Percentiles rank a stretch among this genome's conserved stretches.
Evolutionary conservation across 257 asterid genomes (phyloP).

Genomic region (Solanum arcanum): DNA sequence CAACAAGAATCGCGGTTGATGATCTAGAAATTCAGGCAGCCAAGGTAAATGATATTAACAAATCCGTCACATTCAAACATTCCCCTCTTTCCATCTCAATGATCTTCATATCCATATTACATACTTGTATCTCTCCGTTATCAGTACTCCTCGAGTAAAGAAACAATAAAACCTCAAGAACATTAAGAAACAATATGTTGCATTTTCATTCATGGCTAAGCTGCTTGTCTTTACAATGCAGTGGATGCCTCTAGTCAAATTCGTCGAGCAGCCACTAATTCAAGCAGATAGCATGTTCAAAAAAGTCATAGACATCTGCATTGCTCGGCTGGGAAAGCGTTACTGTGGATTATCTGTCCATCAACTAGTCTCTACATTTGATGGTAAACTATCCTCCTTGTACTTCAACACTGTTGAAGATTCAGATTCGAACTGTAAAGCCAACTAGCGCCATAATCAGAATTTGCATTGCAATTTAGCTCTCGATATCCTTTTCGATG

Average conservation of each 20-base stretch:
- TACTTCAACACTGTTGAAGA: conserved; percentile 58
- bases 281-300: conserved; percentile 75
- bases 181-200: background rate
- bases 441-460: conserved; percentile 10
- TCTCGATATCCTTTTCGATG: background rate
- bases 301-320: conserved; percentile 57
- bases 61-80: background rate
- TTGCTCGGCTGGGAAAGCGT: conserved; percentile 47
- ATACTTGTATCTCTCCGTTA: conserved; percentile 8
- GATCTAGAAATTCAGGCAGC: conserved; percentile 78
- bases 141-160: conserved; percentile 6
- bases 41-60: conserved; percentile 31
- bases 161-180: background rate
- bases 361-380: conserved; percentile 63
- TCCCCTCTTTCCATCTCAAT: background rate
- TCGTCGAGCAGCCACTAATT: conserved; percentile 52
- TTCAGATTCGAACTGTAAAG: conserved; percentile 28
- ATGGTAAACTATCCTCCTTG: conserved; percentile 54
- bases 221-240: conserved; percentile 6
- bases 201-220: background rate
- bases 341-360: conserved; percentile 76
- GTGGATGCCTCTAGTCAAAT: conserved; percentile 85
- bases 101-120: background rate
- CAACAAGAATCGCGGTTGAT: conserved; percentile 49
- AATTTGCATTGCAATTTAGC: background rate